Evolutionary conservation across 2,329 filamentous ascomycete genomes (phyloP).

Genomic region (Diplodia scrobiculata): DNA sequence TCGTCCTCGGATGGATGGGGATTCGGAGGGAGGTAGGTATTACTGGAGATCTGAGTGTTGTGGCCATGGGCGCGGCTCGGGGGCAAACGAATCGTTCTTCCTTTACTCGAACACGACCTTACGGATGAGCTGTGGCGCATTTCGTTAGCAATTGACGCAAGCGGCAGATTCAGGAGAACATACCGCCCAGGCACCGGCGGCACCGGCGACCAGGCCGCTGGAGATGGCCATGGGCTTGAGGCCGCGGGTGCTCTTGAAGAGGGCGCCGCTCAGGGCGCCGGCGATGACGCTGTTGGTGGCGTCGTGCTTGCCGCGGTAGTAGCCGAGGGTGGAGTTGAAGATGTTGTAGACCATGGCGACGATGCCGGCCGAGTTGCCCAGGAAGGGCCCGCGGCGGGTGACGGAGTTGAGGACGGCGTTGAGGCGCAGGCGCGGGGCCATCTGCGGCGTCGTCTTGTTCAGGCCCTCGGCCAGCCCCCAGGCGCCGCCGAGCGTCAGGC

Average conservation of each 20-base stretch:
- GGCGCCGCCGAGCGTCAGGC: slow-evolving; percentile 78
- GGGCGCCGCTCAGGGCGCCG: slow-evolving; percentile 82
- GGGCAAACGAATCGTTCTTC: neutral
- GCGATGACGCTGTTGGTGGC: slow-evolving; percentile 83
- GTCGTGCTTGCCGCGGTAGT: slow-evolving; percentile 58
- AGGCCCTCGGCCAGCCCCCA: slow-evolving; percentile 94
- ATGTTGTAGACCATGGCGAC: slow-evolving; percentile 96
- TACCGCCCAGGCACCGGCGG: slow-evolving; percentile 91
- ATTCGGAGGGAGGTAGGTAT: slow-evolving; percentile 1
- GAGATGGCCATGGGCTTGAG: slow-evolving; percentile 92
- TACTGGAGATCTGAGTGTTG: slow-evolving; percentile 3
- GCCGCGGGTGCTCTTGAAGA: slow-evolving; percentile 96
- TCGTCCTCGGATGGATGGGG: slow-evolving; percentile 17
- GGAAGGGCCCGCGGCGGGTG: slow-evolving; percentile 86
- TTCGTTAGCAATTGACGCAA: slow-evolving; percentile 10
- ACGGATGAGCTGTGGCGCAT: slow-evolving; percentile 17
- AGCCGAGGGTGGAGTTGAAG: slow-evolving; percentile 46
- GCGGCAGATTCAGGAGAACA: slow-evolving; percentile 42
- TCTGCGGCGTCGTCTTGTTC: slow-evolving; percentile 67
- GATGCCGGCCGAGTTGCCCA: slow-evolving; percentile 94
- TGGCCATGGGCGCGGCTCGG: neutral
- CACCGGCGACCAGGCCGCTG: slow-evolving; percentile 79
- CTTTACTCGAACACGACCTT: slow-evolving; percentile 23
- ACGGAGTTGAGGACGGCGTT: slow-evolving; percentile 95
- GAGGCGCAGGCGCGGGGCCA: slow-evolving; percentile 84